Conservation (phyloP, 768 basidiomycete genomes). For the Paxillus rubicundulus region DNA sequence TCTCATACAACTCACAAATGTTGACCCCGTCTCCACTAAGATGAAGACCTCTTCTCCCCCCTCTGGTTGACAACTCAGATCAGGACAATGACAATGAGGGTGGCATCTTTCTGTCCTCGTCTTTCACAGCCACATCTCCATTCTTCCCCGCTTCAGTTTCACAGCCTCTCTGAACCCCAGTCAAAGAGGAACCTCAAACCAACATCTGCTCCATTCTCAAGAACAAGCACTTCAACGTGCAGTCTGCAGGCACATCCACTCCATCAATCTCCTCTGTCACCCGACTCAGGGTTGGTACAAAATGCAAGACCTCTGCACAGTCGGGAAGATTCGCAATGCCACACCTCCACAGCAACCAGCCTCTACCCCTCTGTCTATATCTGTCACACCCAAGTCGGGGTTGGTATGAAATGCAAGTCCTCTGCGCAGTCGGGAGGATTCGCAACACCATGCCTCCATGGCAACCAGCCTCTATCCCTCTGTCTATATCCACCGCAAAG, state of each 20-base stretch:
- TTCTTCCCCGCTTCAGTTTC: constrained; percentile 45
- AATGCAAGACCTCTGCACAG: constrained; percentile 57
- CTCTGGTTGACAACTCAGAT: too few relatives aligned
- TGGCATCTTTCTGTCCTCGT: constrained; percentile 54
- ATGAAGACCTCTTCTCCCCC: too few relatives aligned
- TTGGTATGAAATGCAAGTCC: constrained; percentile 69
- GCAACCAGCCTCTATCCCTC: constrained; percentile 41
- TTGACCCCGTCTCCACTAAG: too few relatives aligned
- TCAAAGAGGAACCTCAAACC: too few relatives aligned
- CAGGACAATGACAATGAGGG: constrained; percentile 59
- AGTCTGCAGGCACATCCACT: constrained; percentile 38
- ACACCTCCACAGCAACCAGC: constrained; percentile 51
- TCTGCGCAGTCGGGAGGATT: constrained; percentile 41
- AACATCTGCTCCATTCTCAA: too few relatives aligned
- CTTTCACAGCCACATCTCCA: constrained; percentile 38
- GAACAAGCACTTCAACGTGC: too few relatives aligned
- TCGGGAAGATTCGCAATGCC: constrained; percentile 51
- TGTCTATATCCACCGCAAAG: constrained; percentile 34
- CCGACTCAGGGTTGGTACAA: constrained; percentile 52
- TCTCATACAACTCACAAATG: constrained; percentile 47
- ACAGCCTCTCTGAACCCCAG: constrained; percentile 57
- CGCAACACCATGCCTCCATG: constrained; percentile 60
- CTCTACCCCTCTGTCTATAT: constrained; percentile 39
- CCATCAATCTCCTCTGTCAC: constrained; percentile 21
- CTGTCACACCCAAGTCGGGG: constrained; percentile 36